Conservation (phyloP, 192 early-diverging fungal species). For the Rhizoclosmatium globosum region DNA sequence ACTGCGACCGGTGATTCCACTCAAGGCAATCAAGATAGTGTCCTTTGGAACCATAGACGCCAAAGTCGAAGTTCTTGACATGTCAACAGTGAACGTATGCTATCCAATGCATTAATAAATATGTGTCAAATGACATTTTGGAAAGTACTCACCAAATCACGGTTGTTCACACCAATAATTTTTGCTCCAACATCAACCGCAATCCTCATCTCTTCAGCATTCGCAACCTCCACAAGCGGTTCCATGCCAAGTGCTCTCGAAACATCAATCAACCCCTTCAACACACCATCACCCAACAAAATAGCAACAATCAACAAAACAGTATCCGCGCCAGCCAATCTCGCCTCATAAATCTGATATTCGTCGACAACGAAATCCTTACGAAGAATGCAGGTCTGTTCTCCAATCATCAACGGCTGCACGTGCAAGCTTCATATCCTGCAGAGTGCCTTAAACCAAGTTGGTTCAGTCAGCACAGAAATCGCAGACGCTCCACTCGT, state of each 20-base stretch:
- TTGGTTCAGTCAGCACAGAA: constrained; percentile 97
- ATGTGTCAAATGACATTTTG: not conserved
- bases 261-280: constrained; percentile 76
- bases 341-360: constrained; percentile 97
- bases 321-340: constrained; percentile 94
- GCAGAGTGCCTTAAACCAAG: constrained; percentile 96
- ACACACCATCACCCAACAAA: constrained; percentile 67
- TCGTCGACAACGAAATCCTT: constrained; percentile 97
- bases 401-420: constrained; percentile 63
- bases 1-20: constrained; percentile 82
- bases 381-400: constrained; percentile 92
- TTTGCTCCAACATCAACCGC: constrained; percentile 83
- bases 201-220: constrained; percentile 84
- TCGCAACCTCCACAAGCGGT: constrained; percentile 98
- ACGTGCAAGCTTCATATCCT: constrained; percentile 92
- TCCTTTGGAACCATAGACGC: constrained; percentile 78
- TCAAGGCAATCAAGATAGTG: constrained; percentile 85
- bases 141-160: constrained; percentile 83
- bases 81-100: constrained; percentile 87
- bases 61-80: constrained; percentile 80
- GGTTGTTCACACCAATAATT: constrained; percentile 98
- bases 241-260: constrained; percentile 89
- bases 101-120: not conserved
- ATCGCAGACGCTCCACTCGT: constrained; percentile 90
- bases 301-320: constrained; percentile 97